Percentiles rank a stretch among this genome's conserved stretches.
Conservation (phyloP, 1,284 basidiomycete genomes). For the Microbotryum intermedium region DNA sequence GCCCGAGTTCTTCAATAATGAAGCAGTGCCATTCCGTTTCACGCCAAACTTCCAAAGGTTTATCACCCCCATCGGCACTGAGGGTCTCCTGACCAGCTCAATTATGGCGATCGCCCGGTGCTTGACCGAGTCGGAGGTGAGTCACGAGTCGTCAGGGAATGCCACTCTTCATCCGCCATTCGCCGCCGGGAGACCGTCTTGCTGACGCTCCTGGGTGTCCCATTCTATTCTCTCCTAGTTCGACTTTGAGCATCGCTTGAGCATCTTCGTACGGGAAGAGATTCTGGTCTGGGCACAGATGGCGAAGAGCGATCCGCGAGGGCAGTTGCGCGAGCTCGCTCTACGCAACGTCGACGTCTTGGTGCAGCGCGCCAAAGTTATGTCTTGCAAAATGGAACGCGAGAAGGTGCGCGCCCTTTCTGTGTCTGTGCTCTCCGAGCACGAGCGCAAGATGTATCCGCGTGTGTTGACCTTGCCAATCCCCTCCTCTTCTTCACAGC, state of each 20-base stretch:
- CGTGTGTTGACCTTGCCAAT: background rate
- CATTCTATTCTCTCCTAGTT: constrained; percentile 58
- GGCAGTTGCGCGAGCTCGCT: constrained; percentile 59
- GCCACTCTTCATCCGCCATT: background rate
- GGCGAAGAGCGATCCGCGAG: constrained; percentile 41
- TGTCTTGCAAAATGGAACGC: constrained; percentile 74
- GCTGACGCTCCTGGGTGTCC: constrained; percentile 1
- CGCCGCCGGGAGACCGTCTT: background rate
- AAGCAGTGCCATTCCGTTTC: constrained; percentile 91
- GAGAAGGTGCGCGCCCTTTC: constrained; percentile 53
- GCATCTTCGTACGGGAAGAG: constrained; percentile 88
- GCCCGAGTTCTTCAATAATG: constrained; percentile 45
- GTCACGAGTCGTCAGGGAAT: constrained; percentile 26
- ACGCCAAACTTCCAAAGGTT: constrained; percentile 96
- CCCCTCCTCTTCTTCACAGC: constrained; percentile 20
- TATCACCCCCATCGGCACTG: constrained; percentile 77
- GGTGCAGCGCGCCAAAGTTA: constrained; percentile 72
- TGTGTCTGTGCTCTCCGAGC: background rate
- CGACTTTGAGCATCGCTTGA: constrained; percentile 78
- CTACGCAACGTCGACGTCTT: constrained; percentile 67
- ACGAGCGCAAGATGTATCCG: background rate
- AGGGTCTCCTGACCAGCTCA: constrained; percentile 77
- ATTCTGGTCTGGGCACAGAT: constrained; percentile 57
- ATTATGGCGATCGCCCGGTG: constrained; percentile 86
- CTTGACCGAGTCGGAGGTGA: constrained; percentile 84